These are phyloP conservation scores for Mallotus japonicus DNA, from an alignment of 441 rosid species.

Conservation along the genomic window DNA sequence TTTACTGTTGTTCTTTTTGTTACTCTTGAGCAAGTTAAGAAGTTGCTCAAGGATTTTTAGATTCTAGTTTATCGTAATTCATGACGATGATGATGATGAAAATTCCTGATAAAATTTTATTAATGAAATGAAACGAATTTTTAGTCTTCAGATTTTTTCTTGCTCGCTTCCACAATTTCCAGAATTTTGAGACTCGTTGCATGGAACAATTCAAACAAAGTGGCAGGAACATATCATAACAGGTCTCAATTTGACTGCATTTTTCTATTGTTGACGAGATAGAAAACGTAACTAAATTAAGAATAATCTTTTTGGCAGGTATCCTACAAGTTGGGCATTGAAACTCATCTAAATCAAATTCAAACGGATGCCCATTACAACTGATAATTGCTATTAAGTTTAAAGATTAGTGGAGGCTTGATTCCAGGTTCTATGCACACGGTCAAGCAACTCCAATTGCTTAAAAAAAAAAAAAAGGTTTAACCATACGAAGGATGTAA, in stretches of 20 bases:
- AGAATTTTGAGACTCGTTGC: too few species aligned
- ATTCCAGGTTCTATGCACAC: slow-evolving; percentile 6
- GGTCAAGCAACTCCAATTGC: slow-evolving; percentile 16
- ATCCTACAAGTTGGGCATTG: too few species aligned
- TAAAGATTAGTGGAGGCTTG: slow-evolving; percentile 12
- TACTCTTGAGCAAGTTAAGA: slow-evolving; percentile 71
- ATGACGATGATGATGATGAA: slow-evolving; percentile 27
- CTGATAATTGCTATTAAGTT: not conserved
- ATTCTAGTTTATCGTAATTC: not conserved
- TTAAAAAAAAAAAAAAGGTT: slow-evolving; percentile 18
- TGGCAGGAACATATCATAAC: too few species aligned
- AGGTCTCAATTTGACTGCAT: too few species aligned
- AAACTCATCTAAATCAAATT: not conserved
- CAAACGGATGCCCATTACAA: not conserved
- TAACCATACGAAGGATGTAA: slow-evolving; percentile 17
- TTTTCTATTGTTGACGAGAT: too few species aligned
- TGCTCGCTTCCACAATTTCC: too few species aligned
- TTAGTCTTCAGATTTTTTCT: too few species aligned
- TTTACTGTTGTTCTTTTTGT: slow-evolving; percentile 81
- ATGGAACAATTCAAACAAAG: too few species aligned
- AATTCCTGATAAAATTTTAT: too few species aligned
- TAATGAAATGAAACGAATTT: too few species aligned
- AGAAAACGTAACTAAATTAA: too few species aligned
- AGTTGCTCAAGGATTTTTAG: slow-evolving; percentile 56
- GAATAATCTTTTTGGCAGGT: not conserved